These are phyloP conservation scores for Leishmania amazonensis DNA, from an alignment of 208 protist species.

Conservation along the genomic window DNA sequence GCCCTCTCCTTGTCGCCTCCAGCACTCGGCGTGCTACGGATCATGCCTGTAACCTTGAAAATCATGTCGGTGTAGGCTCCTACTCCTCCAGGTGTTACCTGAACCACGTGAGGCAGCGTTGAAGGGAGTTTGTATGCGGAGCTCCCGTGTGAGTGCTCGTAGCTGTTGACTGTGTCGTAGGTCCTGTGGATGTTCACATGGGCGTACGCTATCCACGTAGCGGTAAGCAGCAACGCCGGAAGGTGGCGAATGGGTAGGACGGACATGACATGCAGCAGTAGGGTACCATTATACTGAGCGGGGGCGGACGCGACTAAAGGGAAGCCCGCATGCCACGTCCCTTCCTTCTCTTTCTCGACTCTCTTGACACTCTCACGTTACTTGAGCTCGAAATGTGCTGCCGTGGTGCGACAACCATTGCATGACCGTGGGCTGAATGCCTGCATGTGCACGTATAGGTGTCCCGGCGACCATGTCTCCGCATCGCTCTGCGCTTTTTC, in stretches of 20 bases:
- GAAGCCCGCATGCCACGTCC: neutral
- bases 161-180: neutral
- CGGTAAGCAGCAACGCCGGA: neutral
- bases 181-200: neutral
- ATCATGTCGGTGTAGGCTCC: neutral
- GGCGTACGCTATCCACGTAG: neutral
- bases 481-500: neutral
- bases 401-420: neutral
- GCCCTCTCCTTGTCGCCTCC: neutral
- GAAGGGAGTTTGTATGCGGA: neutral
- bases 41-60: neutral
- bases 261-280: too few species aligned
- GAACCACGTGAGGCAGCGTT: neutral
- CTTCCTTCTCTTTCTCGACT: neutral
- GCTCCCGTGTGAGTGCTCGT: neutral
- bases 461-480: neutral
- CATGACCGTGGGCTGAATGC: neutral
- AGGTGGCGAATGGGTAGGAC: neutral
- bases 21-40: neutral
- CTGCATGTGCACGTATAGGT: neutral
- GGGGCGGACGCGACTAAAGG: neutral
- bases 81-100: neutral
- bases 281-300: too few species aligned
- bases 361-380: neutral
- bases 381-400: neutral